A percentile compares a stretch with the other conserved stretches of the same genome.
Conservation (phyloP, 768 basidiomycete species). For the Tubosaeta brunneosetosa region DNA sequence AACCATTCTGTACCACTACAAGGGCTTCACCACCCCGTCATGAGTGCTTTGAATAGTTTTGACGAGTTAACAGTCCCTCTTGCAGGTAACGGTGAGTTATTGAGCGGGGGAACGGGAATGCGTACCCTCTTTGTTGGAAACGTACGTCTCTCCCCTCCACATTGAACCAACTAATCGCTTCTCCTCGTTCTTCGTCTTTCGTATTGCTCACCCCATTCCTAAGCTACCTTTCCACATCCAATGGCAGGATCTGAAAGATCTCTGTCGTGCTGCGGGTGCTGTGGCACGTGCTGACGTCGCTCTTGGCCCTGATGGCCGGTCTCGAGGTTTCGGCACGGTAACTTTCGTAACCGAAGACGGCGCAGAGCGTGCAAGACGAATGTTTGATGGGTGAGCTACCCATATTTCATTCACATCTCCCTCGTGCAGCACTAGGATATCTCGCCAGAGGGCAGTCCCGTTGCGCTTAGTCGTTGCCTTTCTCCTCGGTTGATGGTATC, state of each 20-base stretch:
- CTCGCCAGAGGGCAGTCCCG: background rate
- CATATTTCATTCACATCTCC: background rate
- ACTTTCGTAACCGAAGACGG: slow-evolving; percentile 80
- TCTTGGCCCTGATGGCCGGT: slow-evolving; percentile 81
- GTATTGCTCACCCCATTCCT: slow-evolving; percentile 16
- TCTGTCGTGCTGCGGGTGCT: slow-evolving; percentile 87
- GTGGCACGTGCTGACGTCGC: slow-evolving; percentile 90
- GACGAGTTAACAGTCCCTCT: slow-evolving; percentile 15
- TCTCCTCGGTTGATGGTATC: background rate
- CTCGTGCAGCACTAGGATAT: background rate
- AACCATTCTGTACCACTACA: slow-evolving; percentile 17
- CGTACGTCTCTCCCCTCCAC: slow-evolving; percentile 43
- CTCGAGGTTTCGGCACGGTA: slow-evolving; percentile 91
- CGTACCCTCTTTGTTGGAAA: slow-evolving; percentile 85
- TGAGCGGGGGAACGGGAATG: slow-evolving; percentile 30
- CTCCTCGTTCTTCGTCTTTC: background rate
- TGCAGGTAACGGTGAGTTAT: slow-evolving; percentile 18
- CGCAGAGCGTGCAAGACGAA: slow-evolving; percentile 74
- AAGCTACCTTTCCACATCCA: slow-evolving; percentile 91
- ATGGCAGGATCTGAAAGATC: slow-evolving; percentile 98
- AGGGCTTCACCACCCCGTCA: slow-evolving; percentile 11
- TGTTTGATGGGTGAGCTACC: slow-evolving; percentile 82
- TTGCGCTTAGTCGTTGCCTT: background rate
- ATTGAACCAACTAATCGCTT: slow-evolving; percentile 2
- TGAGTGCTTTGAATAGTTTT: slow-evolving; percentile 12